A percentile compares a stretch with the other conserved stretches of the same genome.
Evolutionary conservation across 768 basidiomycete species (phyloP).

Genomic region (Pleurotus djamor): DNA sequence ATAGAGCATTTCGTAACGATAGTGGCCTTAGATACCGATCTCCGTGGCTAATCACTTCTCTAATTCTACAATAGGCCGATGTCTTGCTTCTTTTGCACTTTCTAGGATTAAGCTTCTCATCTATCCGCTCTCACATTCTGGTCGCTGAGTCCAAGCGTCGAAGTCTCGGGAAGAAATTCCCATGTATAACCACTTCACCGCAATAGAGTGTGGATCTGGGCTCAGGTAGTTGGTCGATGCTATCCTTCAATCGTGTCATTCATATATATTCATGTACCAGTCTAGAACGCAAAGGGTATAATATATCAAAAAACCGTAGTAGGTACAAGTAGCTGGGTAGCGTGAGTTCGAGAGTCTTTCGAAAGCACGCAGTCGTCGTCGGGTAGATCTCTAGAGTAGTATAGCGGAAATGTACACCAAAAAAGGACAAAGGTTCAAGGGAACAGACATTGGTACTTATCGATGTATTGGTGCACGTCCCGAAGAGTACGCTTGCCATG

Average conservation of each 20-base stretch:
- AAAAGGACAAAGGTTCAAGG: slow-evolving; percentile 13
- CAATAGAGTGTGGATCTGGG: neutral
- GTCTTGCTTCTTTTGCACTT: slow-evolving; percentile 4
- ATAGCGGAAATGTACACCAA: neutral
- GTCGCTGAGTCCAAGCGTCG: neutral
- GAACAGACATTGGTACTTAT: slow-evolving; percentile 26
- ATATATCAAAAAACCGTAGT: too few relatives aligned
- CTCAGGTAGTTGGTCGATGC: too few relatives aligned
- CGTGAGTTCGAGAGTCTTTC: too few relatives aligned
- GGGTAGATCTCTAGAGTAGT: neutral
- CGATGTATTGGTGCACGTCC: slow-evolving; percentile 63
- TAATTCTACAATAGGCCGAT: neutral
- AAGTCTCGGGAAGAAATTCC: neutral
- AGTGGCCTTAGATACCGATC: neutral
- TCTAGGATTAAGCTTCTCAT: slow-evolving; percentile 6
- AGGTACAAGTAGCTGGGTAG: too few relatives aligned
- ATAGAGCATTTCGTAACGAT: slow-evolving; percentile 1
- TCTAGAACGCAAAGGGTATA: too few relatives aligned
- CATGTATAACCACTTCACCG: neutral
- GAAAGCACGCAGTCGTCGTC: too few relatives aligned
- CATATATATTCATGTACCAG: too few relatives aligned
- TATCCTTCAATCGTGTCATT: too few relatives aligned
- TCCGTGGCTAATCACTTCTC: slow-evolving; percentile 1
- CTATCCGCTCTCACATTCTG: slow-evolving; percentile 2
- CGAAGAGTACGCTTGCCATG: slow-evolving; percentile 65